Base-by-base conservation (phyloP, 1,139 yeast genomes). In the Meyerozyma smithsonii region DNA sequence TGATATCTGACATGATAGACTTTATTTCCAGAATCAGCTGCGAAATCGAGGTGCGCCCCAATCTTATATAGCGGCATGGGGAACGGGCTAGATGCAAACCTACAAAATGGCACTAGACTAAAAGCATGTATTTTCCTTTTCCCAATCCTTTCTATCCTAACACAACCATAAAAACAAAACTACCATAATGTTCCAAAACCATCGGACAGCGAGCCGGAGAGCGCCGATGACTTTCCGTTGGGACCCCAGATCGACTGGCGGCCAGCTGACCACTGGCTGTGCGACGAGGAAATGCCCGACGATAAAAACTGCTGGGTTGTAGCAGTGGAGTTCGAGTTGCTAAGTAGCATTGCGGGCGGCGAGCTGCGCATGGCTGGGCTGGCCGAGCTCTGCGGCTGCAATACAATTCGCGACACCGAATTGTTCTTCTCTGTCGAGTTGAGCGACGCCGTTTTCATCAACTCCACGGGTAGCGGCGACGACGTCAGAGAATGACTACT, bases 401-500 rank as follows among this genome's bases (percentile, higher is more conserved):
- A 30, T 14, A 30, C 20, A 11, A 30, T 30, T 11, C 21, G 34
- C 4, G 34, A 30, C 7, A 16, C 12, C 8, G 34, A 16, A n/a
- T 15, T n/a, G 6, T 6, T 6, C 6, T 11, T 30, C 10, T 30
- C 34, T 2, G 8, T 14, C 5, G 21, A 16, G 12, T 10, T 18
- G 21, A 30, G 7, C 12, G 21, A 16, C 14, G 34, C 10, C 7
- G 21, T 10, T n/a, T 30, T 30, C 34, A 30, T 30, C 34, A 30
- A 30, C 4, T 30, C 34, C n/a, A 30, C 23, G 8, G 20, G 15
- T 8, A 17, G 11, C 8, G 34, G 34, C 8, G 63, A 57, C 8
- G 64, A 58, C 24, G 52, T 42, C 34, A 56, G 47, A 5, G 64
- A 54, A 23, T 52, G 50, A 5, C 49, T 44, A 39, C 62, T 56